These are phyloP conservation scores for Amoebophrya sp. DNA, from an alignment of 169 alveolate genomes.

Conservation along the genomic window DNA sequence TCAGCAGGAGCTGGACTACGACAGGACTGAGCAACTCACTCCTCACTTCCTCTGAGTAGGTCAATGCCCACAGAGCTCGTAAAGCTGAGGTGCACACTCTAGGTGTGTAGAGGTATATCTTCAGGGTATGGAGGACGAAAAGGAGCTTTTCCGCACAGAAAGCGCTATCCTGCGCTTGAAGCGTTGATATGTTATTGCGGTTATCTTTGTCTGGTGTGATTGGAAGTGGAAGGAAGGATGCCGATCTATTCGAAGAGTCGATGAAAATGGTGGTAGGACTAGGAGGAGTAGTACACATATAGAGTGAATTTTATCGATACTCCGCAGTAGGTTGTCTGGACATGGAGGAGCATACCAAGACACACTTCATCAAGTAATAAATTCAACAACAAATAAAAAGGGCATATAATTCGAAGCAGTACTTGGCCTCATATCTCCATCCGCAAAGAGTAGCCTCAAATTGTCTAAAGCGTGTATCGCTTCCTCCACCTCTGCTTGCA, in stretches of 20 bases:
- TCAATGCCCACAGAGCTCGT: background rate
- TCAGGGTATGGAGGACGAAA: background rate
- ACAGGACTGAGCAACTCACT: background rate
- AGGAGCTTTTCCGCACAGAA: background rate
- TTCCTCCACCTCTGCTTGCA: constrained; percentile 19
- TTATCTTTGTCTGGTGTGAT: background rate
- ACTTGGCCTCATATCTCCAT: background rate
- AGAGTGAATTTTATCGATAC: too few relatives aligned
- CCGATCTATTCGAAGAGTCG: too few relatives aligned
- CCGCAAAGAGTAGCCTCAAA: background rate
- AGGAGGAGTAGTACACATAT: background rate
- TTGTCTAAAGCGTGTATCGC: background rate
- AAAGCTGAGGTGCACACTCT: background rate
- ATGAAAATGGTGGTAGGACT: background rate
- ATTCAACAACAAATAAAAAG: too few relatives aligned
- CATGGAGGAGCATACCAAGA: background rate
- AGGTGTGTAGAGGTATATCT: background rate
- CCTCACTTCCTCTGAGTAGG: background rate
- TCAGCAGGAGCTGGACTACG: background rate
- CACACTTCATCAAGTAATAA: too few relatives aligned
- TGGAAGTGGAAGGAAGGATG: too few relatives aligned
- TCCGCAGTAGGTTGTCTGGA: background rate
- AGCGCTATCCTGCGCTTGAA: background rate
- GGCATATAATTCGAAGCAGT: too few relatives aligned
- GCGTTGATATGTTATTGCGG: background rate